Evolutionary conservation across 2,329 filamentous ascomycete genomes (phyloP), one percentile per base, ranked within the genome.

Genomic region (Penicillium sp.): DNA sequence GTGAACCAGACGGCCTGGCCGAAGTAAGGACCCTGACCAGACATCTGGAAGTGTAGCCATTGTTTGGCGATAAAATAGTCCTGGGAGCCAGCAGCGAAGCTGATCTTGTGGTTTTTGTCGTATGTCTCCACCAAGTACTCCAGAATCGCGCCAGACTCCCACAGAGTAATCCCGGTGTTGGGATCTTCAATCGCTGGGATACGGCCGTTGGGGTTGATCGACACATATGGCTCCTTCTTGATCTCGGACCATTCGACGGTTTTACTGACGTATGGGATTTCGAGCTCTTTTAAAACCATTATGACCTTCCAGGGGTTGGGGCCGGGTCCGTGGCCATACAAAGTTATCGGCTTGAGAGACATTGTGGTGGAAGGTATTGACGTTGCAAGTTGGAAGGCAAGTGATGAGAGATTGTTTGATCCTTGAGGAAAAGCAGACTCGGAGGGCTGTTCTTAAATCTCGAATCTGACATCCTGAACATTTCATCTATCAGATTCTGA

Each of bases 1-100:
- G 43, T 61, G 65, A 79, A 81, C 79, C 78, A 82, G 16, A 69
- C 67, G 4, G 69, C 68, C 64, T 82, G 80, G 5, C 80, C 80
- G 56, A 74, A 82, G 63, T 82, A 82, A 1, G 80, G 80, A 0
- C 78, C 80, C 55, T 82, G 79, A 10, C 79, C 79, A 3, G 74
- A 74, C 22, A 70, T 65, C 64, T 82, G 78, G 66, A 75, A 81
- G 61, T 72, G 74, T 5, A 81, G 70, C 77, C 77, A 81, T 52
- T 80, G 77, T 55, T 75, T 75, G 7, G 72, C 71, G 1, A 71
- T 66, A 57, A 73, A 76, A 47, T 63, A 67, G 19, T 79, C 76
- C 7, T 70, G 63, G 2, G 68, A 69, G 3, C 69, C 68, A 0
- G 62, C 26, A 4, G 56, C 62, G 55, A 77, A 80, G 43, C 70